Evolutionary conservation across 129 eudicot species (phyloP).

Genomic region (Kitagawia praeruptora): DNA sequence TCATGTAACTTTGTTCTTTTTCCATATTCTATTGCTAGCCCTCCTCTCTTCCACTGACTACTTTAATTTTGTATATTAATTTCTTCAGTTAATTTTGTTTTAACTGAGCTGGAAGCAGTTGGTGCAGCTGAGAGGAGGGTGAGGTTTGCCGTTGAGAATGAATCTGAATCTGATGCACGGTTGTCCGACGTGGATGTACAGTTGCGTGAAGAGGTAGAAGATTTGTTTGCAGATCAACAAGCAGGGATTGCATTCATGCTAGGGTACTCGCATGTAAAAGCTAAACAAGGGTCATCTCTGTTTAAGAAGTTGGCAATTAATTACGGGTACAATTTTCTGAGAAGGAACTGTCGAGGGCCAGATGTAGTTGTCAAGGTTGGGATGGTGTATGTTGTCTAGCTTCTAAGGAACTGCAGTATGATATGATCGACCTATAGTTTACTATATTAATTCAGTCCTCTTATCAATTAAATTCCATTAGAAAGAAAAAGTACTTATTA

Average conservation of each 20-base stretch:
- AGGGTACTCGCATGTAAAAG: conserved; percentile 74
- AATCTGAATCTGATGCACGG: conserved; percentile 20
- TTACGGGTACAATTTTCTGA: conserved; percentile 61
- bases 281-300: conserved; percentile 79
- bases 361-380: conserved; percentile 76
- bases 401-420: neutral
- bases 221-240: conserved; percentile 55
- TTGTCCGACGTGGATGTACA: conserved; percentile 17
- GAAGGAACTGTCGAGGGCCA: conserved; percentile 75
- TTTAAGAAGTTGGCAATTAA: conserved; percentile 62
- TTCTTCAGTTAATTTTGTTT: no score
- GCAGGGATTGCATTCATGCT: conserved; percentile 79
- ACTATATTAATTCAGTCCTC: no score
- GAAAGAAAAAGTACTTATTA: no score
- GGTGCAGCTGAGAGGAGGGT: conserved; percentile 38
- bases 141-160: conserved; percentile 36
- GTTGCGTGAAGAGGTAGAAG: conserved; percentile 55
- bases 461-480: no score
- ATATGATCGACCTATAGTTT: no score
- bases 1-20: no score
- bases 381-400: conserved; percentile 76
- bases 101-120: conserved; percentile 38
- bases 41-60: no score
- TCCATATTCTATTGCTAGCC: no score
- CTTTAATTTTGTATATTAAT: no score